Evolutionary conservation across 2,329 filamentous ascomycete species (phyloP).

Genomic region (Myriosclerotinia scirpicola): DNA sequence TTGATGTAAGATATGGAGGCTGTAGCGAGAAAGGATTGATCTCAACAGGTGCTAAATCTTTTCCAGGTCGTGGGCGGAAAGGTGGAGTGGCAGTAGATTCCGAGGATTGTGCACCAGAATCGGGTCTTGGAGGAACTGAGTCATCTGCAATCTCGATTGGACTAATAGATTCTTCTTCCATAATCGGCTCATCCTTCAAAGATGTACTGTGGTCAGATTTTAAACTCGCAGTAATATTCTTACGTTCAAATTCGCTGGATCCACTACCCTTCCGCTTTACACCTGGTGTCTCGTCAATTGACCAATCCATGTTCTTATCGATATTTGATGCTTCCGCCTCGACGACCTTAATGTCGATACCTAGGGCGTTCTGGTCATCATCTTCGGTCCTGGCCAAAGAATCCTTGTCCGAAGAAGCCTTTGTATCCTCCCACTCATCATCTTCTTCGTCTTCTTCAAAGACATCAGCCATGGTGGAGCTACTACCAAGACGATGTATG

Average conservation of each 20-base stretch:
- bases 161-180: constrained; percentile 47
- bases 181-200: constrained; percentile 53
- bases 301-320: constrained; percentile 46
- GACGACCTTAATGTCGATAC: constrained; percentile 48
- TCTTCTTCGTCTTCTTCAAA: constrained; percentile 80
- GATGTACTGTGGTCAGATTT: constrained; percentile 52
- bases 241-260: constrained; percentile 46
- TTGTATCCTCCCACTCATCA: constrained; percentile 45
- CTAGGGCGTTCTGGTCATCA: constrained; percentile 41
- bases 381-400: constrained; percentile 42
- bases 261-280: constrained; percentile 50
- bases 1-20: constrained; percentile 49
- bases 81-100: constrained; percentile 39
- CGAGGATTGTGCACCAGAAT: constrained; percentile 41
- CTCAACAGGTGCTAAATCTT: constrained; percentile 54
- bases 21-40: constrained; percentile 47
- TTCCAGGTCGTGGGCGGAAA: constrained; percentile 33
- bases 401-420: constrained; percentile 40
- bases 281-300: constrained; percentile 41
- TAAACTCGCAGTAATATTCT: constrained; percentile 41
- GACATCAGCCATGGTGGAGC: constrained; percentile 78
- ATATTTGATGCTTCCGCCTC: constrained; percentile 45
- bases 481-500: constrained; percentile 59
- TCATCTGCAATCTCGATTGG: constrained; percentile 45
- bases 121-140: constrained; percentile 41